Evolutionary conservation across 441 rosid species (phyloP).

Genomic region (Macaranga tanarius): DNA sequence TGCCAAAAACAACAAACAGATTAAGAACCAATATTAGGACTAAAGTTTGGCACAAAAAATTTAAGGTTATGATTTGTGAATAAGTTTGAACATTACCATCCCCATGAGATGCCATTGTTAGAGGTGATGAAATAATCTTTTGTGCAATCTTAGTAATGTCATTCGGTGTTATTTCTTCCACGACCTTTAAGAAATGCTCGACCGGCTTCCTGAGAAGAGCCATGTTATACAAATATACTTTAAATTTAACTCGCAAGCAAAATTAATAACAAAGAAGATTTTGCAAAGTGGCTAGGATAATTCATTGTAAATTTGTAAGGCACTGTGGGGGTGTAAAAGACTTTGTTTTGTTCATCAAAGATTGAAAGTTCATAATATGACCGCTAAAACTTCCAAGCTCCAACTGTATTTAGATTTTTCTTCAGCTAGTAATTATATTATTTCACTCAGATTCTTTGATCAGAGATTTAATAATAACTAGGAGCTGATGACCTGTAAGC

Average conservation of each 20-base stretch:
- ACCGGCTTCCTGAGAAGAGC: constrained; percentile 66
- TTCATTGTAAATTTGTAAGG: no score
- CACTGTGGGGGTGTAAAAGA: background rate
- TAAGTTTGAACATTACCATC: constrained; percentile 52
- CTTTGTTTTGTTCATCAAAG: background rate
- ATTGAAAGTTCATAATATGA: background rate
- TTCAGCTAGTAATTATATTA: background rate
- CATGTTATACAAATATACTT: no score
- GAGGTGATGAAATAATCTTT: constrained; percentile 67
- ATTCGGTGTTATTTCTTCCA: constrained; percentile 56
- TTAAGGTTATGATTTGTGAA: background rate
- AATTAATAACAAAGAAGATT: background rate
- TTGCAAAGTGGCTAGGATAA: no score
- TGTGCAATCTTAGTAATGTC: constrained; percentile 56
- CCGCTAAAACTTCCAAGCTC: background rate
- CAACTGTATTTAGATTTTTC: no score
- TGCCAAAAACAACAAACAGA: constrained; percentile 27
- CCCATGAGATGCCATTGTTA: constrained; percentile 82
- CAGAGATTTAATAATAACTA: background rate
- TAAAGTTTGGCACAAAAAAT: background rate
- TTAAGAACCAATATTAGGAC: background rate
- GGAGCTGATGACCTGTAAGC: background rate
- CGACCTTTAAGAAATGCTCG: constrained; percentile 65
- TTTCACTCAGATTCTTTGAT: background rate
- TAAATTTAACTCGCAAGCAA: background rate